Evolutionary conservation across 1,284 basidiomycete genomes (phyloP).

Genomic region (Boletellus dicymbophilus): DNA sequence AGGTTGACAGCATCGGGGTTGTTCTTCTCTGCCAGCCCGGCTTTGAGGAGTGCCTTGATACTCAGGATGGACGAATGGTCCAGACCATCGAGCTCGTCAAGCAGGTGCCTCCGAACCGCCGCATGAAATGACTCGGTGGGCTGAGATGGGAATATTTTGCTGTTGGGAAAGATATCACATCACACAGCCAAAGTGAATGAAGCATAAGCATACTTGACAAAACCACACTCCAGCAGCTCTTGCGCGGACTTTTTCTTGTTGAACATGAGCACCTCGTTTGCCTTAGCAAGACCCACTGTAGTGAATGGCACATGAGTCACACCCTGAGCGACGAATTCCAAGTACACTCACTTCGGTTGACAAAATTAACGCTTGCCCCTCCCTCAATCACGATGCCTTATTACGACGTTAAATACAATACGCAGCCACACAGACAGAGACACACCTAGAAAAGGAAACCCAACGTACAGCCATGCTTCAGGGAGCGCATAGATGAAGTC

Average conservation of each 20-base stretch:
- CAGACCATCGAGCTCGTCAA: slow-evolving; percentile 54
- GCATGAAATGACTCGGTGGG: slow-evolving; percentile 54
- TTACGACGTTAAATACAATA: slow-evolving; percentile 1
- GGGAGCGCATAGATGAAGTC: slow-evolving; percentile 75
- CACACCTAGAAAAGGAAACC: slow-evolving; percentile 70
- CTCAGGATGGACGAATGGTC: slow-evolving; percentile 54
- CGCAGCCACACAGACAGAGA: slow-evolving; percentile 4
- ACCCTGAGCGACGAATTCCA: neutral
- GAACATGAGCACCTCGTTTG: slow-evolving; percentile 69
- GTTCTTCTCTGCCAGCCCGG: slow-evolving; percentile 62
- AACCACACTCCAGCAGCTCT: slow-evolving; percentile 60
- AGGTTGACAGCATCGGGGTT: slow-evolving; percentile 65
- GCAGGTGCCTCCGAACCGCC: slow-evolving; percentile 47
- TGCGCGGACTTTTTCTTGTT: slow-evolving; percentile 65
- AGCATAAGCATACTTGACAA: slow-evolving; percentile 55
- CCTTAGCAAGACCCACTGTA: slow-evolving; percentile 65
- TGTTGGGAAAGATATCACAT: slow-evolving; percentile 26
- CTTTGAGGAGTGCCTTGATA: slow-evolving; percentile 55
- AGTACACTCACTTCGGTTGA: slow-evolving; percentile 52
- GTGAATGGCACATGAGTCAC: slow-evolving; percentile 2
- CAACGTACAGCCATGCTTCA: slow-evolving; percentile 59
- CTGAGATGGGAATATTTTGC: slow-evolving; percentile 61
- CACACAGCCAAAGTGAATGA: neutral
- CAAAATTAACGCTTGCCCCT: slow-evolving; percentile 67
- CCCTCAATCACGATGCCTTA: slow-evolving; percentile 64